Conservation (phyloP, 2,329 filamentous ascomycete species). For the Ophiostoma tasmaniense region DNA sequence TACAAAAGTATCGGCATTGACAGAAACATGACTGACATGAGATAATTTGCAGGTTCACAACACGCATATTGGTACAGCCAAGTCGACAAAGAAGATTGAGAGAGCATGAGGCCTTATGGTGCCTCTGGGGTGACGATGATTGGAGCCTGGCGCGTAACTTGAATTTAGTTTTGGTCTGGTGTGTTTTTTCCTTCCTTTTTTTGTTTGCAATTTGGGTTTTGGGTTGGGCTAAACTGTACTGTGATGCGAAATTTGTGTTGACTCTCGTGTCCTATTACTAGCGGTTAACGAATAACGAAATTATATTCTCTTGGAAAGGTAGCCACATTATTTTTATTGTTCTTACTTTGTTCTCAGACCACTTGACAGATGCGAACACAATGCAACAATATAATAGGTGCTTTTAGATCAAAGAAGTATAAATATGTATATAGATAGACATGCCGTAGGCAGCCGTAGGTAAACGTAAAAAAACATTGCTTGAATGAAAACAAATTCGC, state of each 20-base stretch:
- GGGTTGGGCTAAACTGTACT: neutral
- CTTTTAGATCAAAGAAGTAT: neutral
- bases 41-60: constrained; percentile 58
- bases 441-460: neutral
- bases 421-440: neutral
- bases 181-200: too few relatives aligned
- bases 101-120: neutral
- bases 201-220: neutral
- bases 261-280: neutral
- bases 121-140: neutral
- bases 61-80: constrained; percentile 85
- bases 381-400: neutral
- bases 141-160: neutral
- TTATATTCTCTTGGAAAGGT: neutral
- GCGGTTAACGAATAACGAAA: neutral
- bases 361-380: neutral
- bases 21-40: constrained; percentile 9
- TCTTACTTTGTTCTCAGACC: neutral
- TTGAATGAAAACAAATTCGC: neutral
- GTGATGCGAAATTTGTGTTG: neutral
- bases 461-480: too few relatives aligned
- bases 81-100: constrained; percentile 55
- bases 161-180: neutral
- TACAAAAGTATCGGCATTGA: neutral
- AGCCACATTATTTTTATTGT: neutral